A percentile compares a stretch with the other conserved stretches of the same genome.
phyloP scores from a whole-genome alignment of 1,284 basidiomycete genomes.

The Rhodotorula sp. region DNA sequence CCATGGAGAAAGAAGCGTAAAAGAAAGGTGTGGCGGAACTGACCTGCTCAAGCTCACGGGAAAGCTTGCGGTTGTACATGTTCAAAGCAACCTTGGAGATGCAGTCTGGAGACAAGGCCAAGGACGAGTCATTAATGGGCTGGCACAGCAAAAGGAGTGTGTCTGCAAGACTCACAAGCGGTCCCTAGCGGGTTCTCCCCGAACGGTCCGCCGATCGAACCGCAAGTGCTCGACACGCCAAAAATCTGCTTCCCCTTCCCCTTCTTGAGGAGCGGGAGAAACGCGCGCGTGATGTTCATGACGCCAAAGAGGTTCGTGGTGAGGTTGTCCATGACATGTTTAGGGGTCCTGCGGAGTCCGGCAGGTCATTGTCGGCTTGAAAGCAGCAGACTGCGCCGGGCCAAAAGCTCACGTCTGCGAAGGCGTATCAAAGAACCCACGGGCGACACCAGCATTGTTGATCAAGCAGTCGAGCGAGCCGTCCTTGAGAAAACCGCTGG shows the following conservation, averaged over 20 bases:
- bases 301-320: conserved; percentile 14
- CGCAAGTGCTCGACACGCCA: neutral
- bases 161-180: neutral
- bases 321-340: conserved; percentile 2
- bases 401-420: neutral
- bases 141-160: too few relatives aligned
- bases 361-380: neutral
- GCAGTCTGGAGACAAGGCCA: neutral
- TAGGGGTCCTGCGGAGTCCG: neutral
- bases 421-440: neutral
- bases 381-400: neutral
- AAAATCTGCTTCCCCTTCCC: conserved; percentile 3
- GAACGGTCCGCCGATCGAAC: neutral
- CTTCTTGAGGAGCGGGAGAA: conserved; percentile 14
- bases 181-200: neutral
- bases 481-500: neutral
- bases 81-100: neutral
- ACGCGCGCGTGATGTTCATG: neutral
- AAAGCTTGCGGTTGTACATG: conserved; percentile 1
- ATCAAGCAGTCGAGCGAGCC: conserved; percentile 15
- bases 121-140: too few relatives aligned
- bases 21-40: neutral
- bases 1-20: too few relatives aligned
- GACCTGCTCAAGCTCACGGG: neutral
- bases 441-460: conserved; percentile 10